Conservation (phyloP, 176 grass and related monocot species). For the Aegilops longissima region DNA sequence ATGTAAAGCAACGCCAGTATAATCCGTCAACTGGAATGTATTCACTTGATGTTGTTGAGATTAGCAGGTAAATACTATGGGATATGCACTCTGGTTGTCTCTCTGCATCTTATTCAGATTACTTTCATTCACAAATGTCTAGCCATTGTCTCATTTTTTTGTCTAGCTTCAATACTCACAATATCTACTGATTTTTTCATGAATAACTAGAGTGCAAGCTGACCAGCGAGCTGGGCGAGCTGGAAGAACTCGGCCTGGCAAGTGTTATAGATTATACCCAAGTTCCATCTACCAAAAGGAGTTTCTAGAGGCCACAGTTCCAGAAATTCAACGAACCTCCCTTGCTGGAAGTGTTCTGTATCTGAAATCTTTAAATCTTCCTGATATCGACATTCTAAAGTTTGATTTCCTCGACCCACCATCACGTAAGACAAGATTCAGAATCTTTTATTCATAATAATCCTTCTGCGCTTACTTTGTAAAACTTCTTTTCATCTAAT, state of each 20-base stretch:
- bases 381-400: slow-evolving; percentile 86
- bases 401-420: slow-evolving; percentile 99
- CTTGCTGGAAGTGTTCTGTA: slow-evolving; percentile 87
- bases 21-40: slow-evolving; percentile 96
- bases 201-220: slow-evolving; percentile 78
- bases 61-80: slow-evolving; percentile 71
- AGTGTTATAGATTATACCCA: slow-evolving; percentile 88
- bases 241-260: slow-evolving; percentile 93
- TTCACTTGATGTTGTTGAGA: slow-evolving; percentile 95
- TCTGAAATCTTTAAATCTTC: slow-evolving; percentile 86
- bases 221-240: slow-evolving; percentile 94
- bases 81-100: background rate
- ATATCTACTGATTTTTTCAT: slow-evolving; percentile 24
- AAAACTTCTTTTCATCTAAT: background rate
- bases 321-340: slow-evolving; percentile 92
- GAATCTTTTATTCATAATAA: slow-evolving; percentile 31
- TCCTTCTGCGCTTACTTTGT: background rate
- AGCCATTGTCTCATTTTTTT: background rate
- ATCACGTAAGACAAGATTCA: slow-evolving; percentile 79
- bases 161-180: background rate
- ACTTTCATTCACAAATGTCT: background rate
- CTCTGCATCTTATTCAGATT: slow-evolving; percentile 3
- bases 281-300: slow-evolving; percentile 69
- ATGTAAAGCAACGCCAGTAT: slow-evolving; percentile 94
- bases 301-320: slow-evolving; percentile 81